Evolutionary conservation across 139 green algal species (phyloP).

Genomic region (Deuterostichococcus epilithicus): DNA sequence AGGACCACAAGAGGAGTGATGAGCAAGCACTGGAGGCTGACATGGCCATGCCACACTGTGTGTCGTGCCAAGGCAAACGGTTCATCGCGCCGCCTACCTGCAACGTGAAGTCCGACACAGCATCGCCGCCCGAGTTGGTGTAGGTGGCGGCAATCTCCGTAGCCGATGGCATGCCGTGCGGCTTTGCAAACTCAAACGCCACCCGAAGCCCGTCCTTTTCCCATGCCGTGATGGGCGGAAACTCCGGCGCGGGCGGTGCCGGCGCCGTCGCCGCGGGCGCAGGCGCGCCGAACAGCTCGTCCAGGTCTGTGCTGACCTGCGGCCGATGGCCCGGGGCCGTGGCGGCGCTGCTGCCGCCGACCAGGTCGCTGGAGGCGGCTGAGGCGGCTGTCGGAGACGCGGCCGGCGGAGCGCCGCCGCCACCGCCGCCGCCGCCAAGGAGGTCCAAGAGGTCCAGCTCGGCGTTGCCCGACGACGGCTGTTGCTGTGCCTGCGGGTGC

Average conservation of each 20-base stretch:
- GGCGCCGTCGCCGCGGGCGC: neutral
- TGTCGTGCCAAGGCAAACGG: too few relatives aligned
- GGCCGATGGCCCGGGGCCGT: neutral
- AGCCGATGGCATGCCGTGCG: slow-evolving; percentile 18
- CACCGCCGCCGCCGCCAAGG: slow-evolving; percentile 23
- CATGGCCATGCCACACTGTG: too few relatives aligned
- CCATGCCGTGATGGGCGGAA: slow-evolving; percentile 50
- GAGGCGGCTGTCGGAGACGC: neutral
- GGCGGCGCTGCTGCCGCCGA: slow-evolving; percentile 19
- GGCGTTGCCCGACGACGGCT: slow-evolving; percentile 6
- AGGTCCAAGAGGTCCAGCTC: slow-evolving; percentile 30
- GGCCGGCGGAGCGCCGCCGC: slow-evolving; percentile 1
- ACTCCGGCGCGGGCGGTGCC: neutral
- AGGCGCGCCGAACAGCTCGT: slow-evolving; percentile 23
- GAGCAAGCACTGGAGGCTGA: too few relatives aligned
- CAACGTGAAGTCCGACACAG: slow-evolving; percentile 77
- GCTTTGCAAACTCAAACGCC: slow-evolving; percentile 62
- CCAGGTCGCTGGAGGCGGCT: slow-evolving; percentile 26
- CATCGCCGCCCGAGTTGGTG: slow-evolving; percentile 48
- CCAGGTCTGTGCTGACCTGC: slow-evolving; percentile 16
- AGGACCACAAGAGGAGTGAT: too few relatives aligned
- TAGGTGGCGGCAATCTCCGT: slow-evolving; percentile 68
- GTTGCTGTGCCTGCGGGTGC: slow-evolving; percentile 7
- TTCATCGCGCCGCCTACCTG: too few relatives aligned
- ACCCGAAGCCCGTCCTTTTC: slow-evolving; percentile 61